Conservation (phyloP, 306 rosid species). For the Neltuma alba region DNA sequence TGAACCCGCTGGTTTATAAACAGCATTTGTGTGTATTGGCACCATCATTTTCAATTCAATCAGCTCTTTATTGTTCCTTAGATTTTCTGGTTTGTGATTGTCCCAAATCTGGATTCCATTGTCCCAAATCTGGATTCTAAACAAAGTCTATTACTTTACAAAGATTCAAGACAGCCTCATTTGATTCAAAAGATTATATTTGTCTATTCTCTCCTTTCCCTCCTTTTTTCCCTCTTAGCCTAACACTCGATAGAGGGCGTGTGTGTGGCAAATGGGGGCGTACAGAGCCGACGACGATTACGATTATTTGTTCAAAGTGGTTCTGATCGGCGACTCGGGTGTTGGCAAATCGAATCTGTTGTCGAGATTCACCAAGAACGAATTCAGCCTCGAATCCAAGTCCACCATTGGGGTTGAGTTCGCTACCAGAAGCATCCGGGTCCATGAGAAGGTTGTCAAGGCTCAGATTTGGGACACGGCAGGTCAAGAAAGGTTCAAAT, state of each 20-base stretch:
- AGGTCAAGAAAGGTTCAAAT: constrained; percentile 78
- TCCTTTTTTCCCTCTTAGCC: constrained; percentile 24
- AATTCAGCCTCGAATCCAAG: constrained; percentile 82
- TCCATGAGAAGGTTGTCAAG: constrained; percentile 82
- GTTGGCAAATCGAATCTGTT: constrained; percentile 51
- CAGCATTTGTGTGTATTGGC: background rate
- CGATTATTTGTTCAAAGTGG: constrained; percentile 87
- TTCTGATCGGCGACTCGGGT: constrained; percentile 84
- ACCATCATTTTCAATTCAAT: constrained; percentile 2
- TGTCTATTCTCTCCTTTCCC: background rate
- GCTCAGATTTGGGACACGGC: constrained; percentile 98
- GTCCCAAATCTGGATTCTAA: no score
- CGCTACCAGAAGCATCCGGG: constrained; percentile 82
- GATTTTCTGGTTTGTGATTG: constrained; percentile 24
- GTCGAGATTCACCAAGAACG: constrained; percentile 74
- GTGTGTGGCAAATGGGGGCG: constrained; percentile 61
- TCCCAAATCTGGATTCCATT: constrained; percentile 35
- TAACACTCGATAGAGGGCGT: constrained; percentile 5
- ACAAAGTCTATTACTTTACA: background rate
- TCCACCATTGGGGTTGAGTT: constrained; percentile 94
- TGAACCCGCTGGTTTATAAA: background rate
- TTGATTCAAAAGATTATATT: background rate
- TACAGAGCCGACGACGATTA: constrained; percentile 87
- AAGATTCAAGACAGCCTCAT: constrained; percentile 29
- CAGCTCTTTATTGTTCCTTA: constrained; percentile 14